Evolutionary conservation across 164 flowering plant genomes (phyloP).

Genomic region (Nymphaea thermarum): DNA sequence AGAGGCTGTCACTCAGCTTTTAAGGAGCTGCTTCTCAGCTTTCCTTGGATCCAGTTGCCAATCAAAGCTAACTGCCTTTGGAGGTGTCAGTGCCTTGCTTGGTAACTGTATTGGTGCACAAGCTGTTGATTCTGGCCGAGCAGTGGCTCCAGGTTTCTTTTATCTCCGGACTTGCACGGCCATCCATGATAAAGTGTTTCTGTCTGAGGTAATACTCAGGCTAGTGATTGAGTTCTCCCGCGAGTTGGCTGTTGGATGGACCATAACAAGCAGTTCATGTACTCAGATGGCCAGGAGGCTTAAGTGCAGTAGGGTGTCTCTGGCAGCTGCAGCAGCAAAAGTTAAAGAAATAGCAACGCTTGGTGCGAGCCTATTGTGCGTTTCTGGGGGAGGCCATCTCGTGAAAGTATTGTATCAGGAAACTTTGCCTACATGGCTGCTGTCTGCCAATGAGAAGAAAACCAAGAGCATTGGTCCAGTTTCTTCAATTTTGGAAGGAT

Average conservation of each 20-base stretch:
- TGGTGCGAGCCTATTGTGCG: conserved; percentile 65
- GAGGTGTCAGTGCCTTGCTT: conserved; percentile 48
- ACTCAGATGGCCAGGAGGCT: conserved; percentile 3
- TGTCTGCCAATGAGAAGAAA: conserved; percentile 29
- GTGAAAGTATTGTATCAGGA: conserved; percentile 55
- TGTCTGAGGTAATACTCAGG: conserved; percentile 43
- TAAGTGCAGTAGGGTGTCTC: conserved; percentile 46
- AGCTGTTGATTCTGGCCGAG: conserved; percentile 23
- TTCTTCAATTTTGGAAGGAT: conserved; percentile 51
- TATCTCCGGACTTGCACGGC: conserved; percentile 58
- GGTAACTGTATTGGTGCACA: conserved; percentile 28
- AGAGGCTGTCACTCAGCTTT: conserved; percentile 67
- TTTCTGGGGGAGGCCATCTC: conserved; percentile 49
- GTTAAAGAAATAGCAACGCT: conserved; percentile 61
- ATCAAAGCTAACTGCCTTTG: conserved; percentile 13
- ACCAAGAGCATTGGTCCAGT: conserved; percentile 20
- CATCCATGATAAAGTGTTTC: conserved; percentile 31
- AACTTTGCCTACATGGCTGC: conserved; percentile 74
- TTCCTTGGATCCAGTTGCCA: conserved; percentile 32
- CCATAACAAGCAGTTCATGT: background rate
- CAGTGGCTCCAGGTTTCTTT: conserved; percentile 72
- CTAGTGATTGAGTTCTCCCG: conserved; percentile 43
- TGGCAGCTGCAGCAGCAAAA: conserved; percentile 38
- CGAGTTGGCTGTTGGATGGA: conserved; percentile 35
- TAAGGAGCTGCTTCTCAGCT: conserved; percentile 62